These are phyloP conservation scores for Hirsutella rhossiliensis DNA, from an alignment of 2,329 filamentous ascomycete genomes.

Conservation along the genomic window DNA sequence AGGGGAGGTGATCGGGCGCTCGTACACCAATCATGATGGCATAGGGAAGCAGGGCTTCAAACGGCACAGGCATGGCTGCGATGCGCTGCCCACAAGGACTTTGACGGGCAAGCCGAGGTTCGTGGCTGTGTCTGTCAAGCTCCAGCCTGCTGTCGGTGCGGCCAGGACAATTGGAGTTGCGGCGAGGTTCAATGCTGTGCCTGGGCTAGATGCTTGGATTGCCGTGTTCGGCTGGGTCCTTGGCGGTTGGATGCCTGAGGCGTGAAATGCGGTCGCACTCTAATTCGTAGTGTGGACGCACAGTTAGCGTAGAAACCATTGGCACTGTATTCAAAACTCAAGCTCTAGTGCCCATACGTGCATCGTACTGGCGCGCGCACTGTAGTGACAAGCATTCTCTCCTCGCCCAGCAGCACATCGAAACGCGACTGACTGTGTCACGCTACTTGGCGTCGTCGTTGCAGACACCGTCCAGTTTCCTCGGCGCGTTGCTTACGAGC, in stretches of 20 bases:
- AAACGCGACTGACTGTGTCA: conserved; percentile 8
- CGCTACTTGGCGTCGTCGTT: background rate
- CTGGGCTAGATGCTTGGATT: background rate
- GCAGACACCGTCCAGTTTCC: background rate
- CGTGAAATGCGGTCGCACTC: background rate
- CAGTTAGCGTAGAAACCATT: background rate
- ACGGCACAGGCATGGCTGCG: conserved; percentile 46
- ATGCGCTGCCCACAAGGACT: conserved; percentile 20
- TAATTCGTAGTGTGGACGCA: too few species aligned
- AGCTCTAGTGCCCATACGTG: background rate
- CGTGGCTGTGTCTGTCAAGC: background rate
- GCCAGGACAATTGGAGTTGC: background rate
- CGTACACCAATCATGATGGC: conserved; percentile 51
- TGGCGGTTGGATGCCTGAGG: conserved; percentile 10
- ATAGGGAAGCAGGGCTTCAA: conserved; percentile 52
- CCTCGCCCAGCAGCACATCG: conserved; percentile 1
- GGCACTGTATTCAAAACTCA: conserved; percentile 1
- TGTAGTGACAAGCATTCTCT: conserved; percentile 6
- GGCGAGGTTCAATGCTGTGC: background rate
- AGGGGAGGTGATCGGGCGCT: conserved; percentile 5
- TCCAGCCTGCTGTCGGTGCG: background rate
- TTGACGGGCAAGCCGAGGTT: background rate
- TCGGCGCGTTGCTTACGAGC: conserved; percentile 1
- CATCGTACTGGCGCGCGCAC: conserved; percentile 4
- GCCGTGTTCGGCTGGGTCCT: background rate